Percentiles rank a stretch among this genome's conserved stretches.
phyloP scores from a whole-genome alignment of 805 yeast genomes.

The Teunomyces stri region DNA sequence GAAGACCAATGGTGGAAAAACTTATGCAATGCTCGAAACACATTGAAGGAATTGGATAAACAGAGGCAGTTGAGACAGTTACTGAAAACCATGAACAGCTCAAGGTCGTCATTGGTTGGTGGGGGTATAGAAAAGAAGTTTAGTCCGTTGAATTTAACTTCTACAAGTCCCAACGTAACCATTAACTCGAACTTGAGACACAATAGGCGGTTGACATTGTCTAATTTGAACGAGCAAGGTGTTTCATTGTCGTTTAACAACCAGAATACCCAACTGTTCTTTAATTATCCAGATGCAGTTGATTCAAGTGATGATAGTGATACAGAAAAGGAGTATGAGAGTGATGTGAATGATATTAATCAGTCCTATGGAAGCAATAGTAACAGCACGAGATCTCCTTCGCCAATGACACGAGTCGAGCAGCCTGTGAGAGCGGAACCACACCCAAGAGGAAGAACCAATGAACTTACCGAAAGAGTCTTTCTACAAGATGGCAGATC shows the following conservation, averaged over 20 bases:
- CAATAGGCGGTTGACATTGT: constrained; percentile 49
- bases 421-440: background rate
- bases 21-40: constrained; percentile 55
- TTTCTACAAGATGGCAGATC: constrained; percentile 7
- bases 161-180: constrained; percentile 17
- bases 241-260: constrained; percentile 69
- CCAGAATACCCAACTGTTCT: constrained; percentile 26
- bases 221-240: constrained; percentile 73
- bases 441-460: background rate
- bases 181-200: constrained; percentile 15
- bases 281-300: constrained; percentile 21
- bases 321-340: constrained; percentile 17
- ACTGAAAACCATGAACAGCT: background rate
- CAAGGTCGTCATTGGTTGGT: background rate
- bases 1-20: constrained; percentile 88
- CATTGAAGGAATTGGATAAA: constrained; percentile 32
- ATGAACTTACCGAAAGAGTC: background rate
- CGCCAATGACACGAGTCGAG: background rate
- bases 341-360: background rate
- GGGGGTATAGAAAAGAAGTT: constrained; percentile 11
- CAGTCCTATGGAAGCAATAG: constrained; percentile 2
- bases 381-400: constrained; percentile 2
- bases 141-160: constrained; percentile 23
- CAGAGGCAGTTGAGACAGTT: constrained; percentile 16
- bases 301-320: constrained; percentile 24